Evolutionary conservation across 306 rosid genomes (phyloP), one percentile per base, ranked within the genome.

Genomic region (Medicago ruthenica): DNA sequence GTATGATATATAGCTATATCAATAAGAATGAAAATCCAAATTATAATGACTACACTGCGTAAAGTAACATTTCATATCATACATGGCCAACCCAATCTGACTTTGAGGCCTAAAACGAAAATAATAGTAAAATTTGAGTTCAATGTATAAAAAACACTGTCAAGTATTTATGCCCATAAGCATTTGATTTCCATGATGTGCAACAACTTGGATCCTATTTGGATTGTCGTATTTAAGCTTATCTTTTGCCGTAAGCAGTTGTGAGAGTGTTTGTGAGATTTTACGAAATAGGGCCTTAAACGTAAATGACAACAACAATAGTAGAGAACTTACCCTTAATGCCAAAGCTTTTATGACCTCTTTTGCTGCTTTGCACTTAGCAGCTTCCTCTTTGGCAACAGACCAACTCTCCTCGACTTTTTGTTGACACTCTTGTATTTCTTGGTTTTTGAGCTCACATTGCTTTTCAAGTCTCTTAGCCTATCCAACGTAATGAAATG

Each of bases 341-440:
- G 89, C 91, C 83, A 93, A 86, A 72, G 88, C 96, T 81, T 86
- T 89, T 74, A 88, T 90, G 77, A 89, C 86, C 62, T 87, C 96
- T 78, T 86, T 86, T 9, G 96, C 91, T 74, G 93, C 88, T 81
- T 91, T 87, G 73, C 85, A 86, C 81, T 82, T 83, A 1, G 86
- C 86, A n/a, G 93, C 90, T 84, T 93, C 96, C 67, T 89, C 91
- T 86, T 81, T 89, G 0, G 92, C 95, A 12, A 87, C 64, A 37
- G 77, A 76, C 93, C 88, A 87, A 75, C 87, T 89, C 76, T 90
- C 91, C 78, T 86, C 86, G 2, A 87, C 67, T 80, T 87, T 81
- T 62, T 82, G 75, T 48, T 81, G 90, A 79, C 86, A 86, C 73
- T 86, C 86, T 68, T 83, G 86, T 50, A 92, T 78, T 81, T 85